Conservation (phyloP, 176 grass and related monocot species). For the Luzula sylvatica region DNA sequence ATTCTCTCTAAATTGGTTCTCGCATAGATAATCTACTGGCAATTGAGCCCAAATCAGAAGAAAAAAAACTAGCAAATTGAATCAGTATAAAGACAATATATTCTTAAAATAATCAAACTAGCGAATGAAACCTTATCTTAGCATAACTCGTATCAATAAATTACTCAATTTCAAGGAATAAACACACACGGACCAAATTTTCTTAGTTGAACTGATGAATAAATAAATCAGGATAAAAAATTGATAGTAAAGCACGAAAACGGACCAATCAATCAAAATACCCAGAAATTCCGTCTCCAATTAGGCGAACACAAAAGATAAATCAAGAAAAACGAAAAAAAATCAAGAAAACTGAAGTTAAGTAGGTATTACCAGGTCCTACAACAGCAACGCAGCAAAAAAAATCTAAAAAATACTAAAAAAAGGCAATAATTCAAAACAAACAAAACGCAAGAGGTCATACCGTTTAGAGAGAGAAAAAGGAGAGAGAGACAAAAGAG, state of each 20-base stretch:
- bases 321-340: background rate
- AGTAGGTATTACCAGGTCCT: no score
- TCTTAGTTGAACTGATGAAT: background rate
- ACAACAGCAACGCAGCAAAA: background rate
- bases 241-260: background rate
- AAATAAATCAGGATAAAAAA: background rate
- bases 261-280: slow-evolving; percentile 7
- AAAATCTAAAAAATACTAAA: background rate
- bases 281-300: background rate
- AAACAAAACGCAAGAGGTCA: background rate
- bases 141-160: no score
- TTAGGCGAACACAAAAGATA: background rate
- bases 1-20: no score
- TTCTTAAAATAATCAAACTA: no score
- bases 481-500: slow-evolving; percentile 14
- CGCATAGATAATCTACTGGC: no score
- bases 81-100: no score
- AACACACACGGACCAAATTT: no score
- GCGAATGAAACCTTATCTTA: no score
- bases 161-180: no score
- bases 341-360: background rate
- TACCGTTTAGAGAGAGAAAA: slow-evolving; percentile 14
- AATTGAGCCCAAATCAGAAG: no score
- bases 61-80: no score
- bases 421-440: background rate